Base-by-base conservation (phyloP, 2,329 filamentous ascomycete genomes). In the Diaporthe sp. region DNA sequence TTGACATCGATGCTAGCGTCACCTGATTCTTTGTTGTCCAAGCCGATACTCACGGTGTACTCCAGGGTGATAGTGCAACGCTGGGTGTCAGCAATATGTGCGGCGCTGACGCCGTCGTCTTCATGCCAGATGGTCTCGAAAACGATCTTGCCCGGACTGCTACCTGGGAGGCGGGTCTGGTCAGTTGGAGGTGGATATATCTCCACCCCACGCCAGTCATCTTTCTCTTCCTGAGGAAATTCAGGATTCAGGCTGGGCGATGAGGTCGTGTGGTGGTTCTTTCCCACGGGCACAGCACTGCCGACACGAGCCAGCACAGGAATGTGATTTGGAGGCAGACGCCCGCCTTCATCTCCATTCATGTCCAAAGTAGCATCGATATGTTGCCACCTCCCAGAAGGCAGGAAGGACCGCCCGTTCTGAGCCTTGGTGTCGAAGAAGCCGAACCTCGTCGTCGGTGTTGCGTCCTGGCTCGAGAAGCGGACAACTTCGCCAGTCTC, bases 191-290 rank as follows among this genome's bases (percentile, higher is more conserved):
- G 81, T 13, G 83, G 83, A 77, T 81, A 84, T 57, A 84, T 80
- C 78, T 84, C 83, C n/a, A 83, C 79, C 4, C 79, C 82, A 15
- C 82, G 80, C 78, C 79, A 82, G 77, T 84, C 81, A 61, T 84
- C 82, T 55, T 79, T 81, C 58, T 79, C 79, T 34, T 82, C 57
- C 60, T 68, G 71, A 1, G 81, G 81, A 73, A 82, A 82, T 76
- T 84, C 82, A 0, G 77, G 79, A 53, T 82, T 78, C 10, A 79
- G 79, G 34, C n/a, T 25, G 8, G 65, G 46, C 13, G n/a, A 55
- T n/a, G 65, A 55, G 8, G 34, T 70, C 46, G 65, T 55, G 34
- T 70, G 65, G 49, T 34, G 49, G n/a, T 70, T 70, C 49, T 70
- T 70, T 34, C 65, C 65, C 46, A 70, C 65, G 0, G 65, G 65